Conservation (phyloP, 202 grass and related monocot species). For the Setaria italica region DNA sequence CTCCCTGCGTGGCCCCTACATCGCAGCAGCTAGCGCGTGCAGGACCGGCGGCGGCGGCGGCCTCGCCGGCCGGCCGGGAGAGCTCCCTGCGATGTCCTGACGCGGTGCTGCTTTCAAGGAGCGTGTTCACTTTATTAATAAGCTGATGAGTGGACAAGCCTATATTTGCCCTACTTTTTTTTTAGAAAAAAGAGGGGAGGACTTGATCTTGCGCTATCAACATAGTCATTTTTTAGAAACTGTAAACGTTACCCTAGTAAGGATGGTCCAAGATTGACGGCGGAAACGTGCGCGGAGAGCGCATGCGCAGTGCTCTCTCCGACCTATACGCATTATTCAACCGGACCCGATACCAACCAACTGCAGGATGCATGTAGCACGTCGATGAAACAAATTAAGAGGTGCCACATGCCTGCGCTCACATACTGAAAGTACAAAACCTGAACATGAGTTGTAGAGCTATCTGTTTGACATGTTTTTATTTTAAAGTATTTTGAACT, state of each 20-base stretch:
- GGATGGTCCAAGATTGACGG: not conserved
- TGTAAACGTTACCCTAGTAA: not conserved
- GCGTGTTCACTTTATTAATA: not conserved
- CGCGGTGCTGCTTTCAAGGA: slow-evolving; percentile 35
- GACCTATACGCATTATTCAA: not conserved
- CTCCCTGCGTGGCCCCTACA: slow-evolving; percentile 28
- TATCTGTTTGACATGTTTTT: not conserved
- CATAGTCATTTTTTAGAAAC: not conserved
- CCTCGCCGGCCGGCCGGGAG: slow-evolving; percentile 42
- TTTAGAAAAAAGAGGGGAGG: too few species aligned
- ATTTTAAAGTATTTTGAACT: too few species aligned
- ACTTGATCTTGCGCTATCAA: not conserved
- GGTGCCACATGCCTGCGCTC: slow-evolving; percentile 4
- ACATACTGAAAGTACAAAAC: slow-evolving; percentile 9
- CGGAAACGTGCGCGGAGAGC: not conserved
- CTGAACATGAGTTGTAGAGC: not conserved
- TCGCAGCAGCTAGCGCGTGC: not conserved
- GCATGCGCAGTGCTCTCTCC: not conserved
- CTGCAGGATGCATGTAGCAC: not conserved
- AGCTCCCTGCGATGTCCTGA: not conserved
- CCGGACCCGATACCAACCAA: not conserved
- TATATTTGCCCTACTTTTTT: not conserved
- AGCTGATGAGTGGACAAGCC: not conserved
- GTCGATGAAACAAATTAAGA: slow-evolving; percentile 24
- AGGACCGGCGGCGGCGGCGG: slow-evolving; percentile 49